Conservation (phyloP, 2,329 filamentous ascomycete species). For the Aspergillus tubingensis region DNA sequence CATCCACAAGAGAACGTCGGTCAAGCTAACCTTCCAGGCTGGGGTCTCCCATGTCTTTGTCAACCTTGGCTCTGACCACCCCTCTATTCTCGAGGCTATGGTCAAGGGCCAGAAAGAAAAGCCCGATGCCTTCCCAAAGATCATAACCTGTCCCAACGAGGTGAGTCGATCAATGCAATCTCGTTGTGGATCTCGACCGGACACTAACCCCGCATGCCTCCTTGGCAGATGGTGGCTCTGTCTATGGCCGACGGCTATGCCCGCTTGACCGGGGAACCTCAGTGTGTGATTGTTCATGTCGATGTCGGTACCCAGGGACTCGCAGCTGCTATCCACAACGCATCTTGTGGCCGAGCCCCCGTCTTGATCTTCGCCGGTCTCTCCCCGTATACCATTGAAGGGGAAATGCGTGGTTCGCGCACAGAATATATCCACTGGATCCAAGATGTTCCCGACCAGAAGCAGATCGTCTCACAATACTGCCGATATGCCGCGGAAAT, state of each 20-base stretch:
- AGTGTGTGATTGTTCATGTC: slow-evolving; percentile 77
- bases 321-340: slow-evolving; percentile 76
- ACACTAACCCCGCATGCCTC: slow-evolving; percentile 19
- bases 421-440: slow-evolving; percentile 89
- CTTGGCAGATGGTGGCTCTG: slow-evolving; percentile 72
- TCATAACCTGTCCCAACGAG: slow-evolving; percentile 80
- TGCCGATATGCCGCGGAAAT: slow-evolving; percentile 82
- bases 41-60: slow-evolving; percentile 56
- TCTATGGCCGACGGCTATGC: slow-evolving; percentile 84
- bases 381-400: slow-evolving; percentile 74
- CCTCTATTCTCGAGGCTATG: slow-evolving; percentile 77
- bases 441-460: slow-evolving; percentile 80
- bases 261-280: slow-evolving; percentile 68
- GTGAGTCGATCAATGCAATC: slow-evolving; percentile 44
- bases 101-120: slow-evolving; percentile 72
- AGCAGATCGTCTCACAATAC: slow-evolving; percentile 78
- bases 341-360: slow-evolving; percentile 71
- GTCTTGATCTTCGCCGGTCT: slow-evolving; percentile 78
- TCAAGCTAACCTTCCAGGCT: slow-evolving; percentile 35
- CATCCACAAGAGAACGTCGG: neutral
- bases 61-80: slow-evolving; percentile 62
- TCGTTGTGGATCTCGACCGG: neutral
- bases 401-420: slow-evolving; percentile 73
- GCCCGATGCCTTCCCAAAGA: slow-evolving; percentile 65
- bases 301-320: slow-evolving; percentile 81